These are phyloP conservation scores for Suillus americanus DNA, from an alignment of 768 basidiomycete genomes.

Conservation along the genomic window DNA sequence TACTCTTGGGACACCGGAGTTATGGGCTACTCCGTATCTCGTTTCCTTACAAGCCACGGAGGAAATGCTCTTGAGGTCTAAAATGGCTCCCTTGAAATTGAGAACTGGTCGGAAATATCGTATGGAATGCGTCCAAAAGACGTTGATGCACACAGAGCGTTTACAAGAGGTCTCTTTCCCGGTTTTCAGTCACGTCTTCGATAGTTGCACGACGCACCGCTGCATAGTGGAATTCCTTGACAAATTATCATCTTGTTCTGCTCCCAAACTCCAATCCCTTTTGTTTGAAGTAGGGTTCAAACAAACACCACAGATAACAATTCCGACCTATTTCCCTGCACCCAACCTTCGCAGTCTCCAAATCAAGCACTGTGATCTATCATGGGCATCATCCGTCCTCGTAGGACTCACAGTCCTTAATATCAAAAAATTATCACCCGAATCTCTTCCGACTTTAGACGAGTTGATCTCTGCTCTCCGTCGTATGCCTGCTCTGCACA, in stretches of 20 bases:
- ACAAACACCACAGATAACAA: not conserved
- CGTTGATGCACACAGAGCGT: slow-evolving; percentile 33
- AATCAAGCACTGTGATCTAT: slow-evolving; percentile 33
- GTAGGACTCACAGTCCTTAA: slow-evolving; percentile 36
- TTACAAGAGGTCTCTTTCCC: slow-evolving; percentile 34
- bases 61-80: slow-evolving; percentile 47
- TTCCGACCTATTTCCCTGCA: slow-evolving; percentile 14
- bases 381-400: slow-evolving; percentile 38
- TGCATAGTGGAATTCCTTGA: slow-evolving; percentile 27
- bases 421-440: slow-evolving; percentile 27
- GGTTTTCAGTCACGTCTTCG: not conserved
- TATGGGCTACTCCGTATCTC: slow-evolving; percentile 41
- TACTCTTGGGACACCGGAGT: slow-evolving; percentile 36
- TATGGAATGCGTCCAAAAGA: slow-evolving; percentile 28
- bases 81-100: slow-evolving; percentile 33
- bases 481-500: slow-evolving; percentile 33
- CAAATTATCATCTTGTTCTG: slow-evolving; percentile 16
- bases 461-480: slow-evolving; percentile 34
- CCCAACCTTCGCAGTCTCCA: slow-evolving; percentile 37
- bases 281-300: slow-evolving; percentile 18
- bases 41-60: slow-evolving; percentile 36
- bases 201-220: slow-evolving; percentile 22
- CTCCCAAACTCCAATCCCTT: slow-evolving; percentile 36
- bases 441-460: slow-evolving; percentile 28
- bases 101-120: slow-evolving; percentile 27